Evolutionary conservation across 306 rosid species (phyloP).

Genomic region (Vachellia collinsii): DNA sequence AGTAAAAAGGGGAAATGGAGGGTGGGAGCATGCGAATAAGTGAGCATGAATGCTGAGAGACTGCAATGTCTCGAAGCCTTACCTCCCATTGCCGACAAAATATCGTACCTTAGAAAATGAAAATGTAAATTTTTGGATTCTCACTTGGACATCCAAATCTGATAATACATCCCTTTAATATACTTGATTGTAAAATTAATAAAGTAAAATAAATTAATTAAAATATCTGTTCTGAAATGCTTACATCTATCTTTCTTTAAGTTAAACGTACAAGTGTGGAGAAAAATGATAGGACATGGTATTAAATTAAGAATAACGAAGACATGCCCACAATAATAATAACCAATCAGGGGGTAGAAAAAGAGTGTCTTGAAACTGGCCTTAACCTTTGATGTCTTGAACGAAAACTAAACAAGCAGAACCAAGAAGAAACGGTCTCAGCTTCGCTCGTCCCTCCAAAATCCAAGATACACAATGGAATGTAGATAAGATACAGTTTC

Average conservation of each 20-base stretch:
- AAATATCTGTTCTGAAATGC: too few species aligned
- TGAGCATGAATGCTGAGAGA: not conserved
- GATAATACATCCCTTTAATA: too few species aligned
- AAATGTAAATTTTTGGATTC: constrained; percentile 30
- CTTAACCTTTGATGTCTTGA: not conserved
- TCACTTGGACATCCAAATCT: not conserved
- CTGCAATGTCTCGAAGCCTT: not conserved
- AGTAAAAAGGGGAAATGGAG: not conserved
- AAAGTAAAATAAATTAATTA: too few species aligned
- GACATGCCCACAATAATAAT: not conserved
- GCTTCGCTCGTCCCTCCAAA: not conserved
- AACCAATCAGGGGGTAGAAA: too few species aligned
- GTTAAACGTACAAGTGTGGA: too few species aligned
- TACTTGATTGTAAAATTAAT: too few species aligned
- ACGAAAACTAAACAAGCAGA: not conserved
- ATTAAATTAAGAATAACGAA: not conserved
- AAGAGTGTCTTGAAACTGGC: too few species aligned
- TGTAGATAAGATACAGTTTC: not conserved
- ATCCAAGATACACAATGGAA: not conserved
- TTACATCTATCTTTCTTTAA: too few species aligned
- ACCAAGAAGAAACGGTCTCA: not conserved
- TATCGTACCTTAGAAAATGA: not conserved
- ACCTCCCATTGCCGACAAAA: constrained; percentile 32
- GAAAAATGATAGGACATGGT: too few species aligned
- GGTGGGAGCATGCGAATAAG: not conserved